phyloP scores from a whole-genome alignment of 768 basidiomycete genomes.

The Tulasnella sp. region DNA sequence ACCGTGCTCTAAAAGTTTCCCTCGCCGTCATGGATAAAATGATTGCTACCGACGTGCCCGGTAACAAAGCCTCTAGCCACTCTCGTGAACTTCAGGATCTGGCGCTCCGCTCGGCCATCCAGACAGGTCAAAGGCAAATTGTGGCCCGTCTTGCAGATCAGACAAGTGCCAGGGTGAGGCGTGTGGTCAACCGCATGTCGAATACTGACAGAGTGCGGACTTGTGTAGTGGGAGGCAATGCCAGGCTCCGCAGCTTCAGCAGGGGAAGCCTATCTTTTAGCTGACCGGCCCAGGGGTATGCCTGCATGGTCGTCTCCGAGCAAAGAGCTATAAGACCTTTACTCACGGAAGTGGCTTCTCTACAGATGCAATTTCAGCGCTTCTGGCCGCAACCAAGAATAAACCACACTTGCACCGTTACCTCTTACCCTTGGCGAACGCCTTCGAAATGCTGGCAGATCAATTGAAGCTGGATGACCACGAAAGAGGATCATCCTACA shows the following conservation, averaged over 20 bases:
- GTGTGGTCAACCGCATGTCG: neutral
- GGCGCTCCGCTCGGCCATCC: slow-evolving; percentile 27
- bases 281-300: slow-evolving; percentile 27
- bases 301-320: neutral
- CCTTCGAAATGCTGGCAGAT: neutral
- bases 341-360: neutral
- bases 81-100: slow-evolving; percentile 30
- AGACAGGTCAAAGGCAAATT: neutral
- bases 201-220: neutral
- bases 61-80: slow-evolving; percentile 2
- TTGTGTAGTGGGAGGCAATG: slow-evolving; percentile 22
- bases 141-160: slow-evolving; percentile 27
- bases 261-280: slow-evolving; percentile 28
- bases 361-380: slow-evolving; percentile 29
- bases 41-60: neutral
- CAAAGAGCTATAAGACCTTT: neutral
- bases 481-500: neutral
- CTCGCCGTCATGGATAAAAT: slow-evolving; percentile 5
- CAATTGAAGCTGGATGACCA: neutral
- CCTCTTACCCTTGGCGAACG: slow-evolving; percentile 12
- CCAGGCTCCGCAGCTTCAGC: slow-evolving; percentile 24
- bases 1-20: slow-evolving; percentile 3
- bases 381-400: slow-evolving; percentile 2
- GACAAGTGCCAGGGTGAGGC: slow-evolving; percentile 12
- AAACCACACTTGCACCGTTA: slow-evolving; percentile 12